phyloP scores from a whole-genome alignment of 352 stramenopile species.

The Phytophthora cryptogea region DNA sequence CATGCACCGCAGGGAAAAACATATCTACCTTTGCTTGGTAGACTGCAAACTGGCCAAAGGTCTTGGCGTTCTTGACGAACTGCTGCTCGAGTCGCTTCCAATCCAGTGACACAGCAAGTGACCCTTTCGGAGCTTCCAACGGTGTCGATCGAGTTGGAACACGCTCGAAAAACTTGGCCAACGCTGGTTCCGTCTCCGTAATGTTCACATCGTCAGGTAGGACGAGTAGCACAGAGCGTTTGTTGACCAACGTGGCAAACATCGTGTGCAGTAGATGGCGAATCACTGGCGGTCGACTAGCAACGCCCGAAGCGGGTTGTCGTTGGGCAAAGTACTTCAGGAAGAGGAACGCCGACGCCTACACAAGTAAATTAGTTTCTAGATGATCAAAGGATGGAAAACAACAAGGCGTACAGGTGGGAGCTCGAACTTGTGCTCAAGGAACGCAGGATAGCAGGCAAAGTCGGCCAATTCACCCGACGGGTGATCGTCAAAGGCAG shows the following conservation, averaged over 20 bases:
- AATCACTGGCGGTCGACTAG: slow-evolving; percentile 45
- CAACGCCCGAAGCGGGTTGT: slow-evolving; percentile 33
- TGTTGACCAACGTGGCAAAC: slow-evolving; percentile 50
- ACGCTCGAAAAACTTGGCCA: slow-evolving; percentile 66
- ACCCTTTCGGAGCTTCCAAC: slow-evolving; percentile 8
- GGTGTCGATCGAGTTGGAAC: slow-evolving; percentile 23
- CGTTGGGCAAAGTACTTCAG: slow-evolving; percentile 63
- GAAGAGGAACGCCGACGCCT: slow-evolving; percentile 58
- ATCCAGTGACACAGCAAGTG: slow-evolving; percentile 7
- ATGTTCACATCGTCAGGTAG: slow-evolving; percentile 53
- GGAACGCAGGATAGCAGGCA: slow-evolving; percentile 41
- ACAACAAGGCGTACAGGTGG: slow-evolving; percentile 35
- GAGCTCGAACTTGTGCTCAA: slow-evolving; percentile 60
- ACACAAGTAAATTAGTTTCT: background rate
- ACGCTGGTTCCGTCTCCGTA: slow-evolving; percentile 40
- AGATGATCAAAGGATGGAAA: background rate
- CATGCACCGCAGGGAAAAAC: slow-evolving; percentile 51
- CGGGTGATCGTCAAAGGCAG: slow-evolving; percentile 58
- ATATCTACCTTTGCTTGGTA: slow-evolving; percentile 48
- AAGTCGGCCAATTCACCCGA: slow-evolving; percentile 48
- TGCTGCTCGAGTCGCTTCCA: slow-evolving; percentile 30
- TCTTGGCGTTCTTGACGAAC: slow-evolving; percentile 42
- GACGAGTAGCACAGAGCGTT: slow-evolving; percentile 51
- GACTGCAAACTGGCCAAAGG: slow-evolving; percentile 49
- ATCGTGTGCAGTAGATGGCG: slow-evolving; percentile 59